Evolutionary conservation across 345 rosid genomes (phyloP).

Genomic region (Viola odorata): DNA sequence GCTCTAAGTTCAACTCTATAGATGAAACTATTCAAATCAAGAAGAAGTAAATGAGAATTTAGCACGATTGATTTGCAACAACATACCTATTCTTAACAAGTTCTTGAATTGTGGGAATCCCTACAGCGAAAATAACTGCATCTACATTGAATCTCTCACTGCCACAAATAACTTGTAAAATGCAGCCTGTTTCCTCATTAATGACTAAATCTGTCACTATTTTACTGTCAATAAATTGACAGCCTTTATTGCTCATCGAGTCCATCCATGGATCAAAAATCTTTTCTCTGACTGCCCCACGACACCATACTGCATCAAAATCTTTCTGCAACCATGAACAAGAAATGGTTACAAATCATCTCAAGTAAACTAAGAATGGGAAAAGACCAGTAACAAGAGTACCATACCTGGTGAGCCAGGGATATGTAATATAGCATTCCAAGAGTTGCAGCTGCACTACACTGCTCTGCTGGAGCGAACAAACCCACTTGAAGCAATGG

Average conservation of each 20-base stretch:
- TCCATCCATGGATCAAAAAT: constrained; percentile 53
- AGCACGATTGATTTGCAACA: constrained; percentile 1
- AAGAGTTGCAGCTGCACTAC: constrained; percentile 62
- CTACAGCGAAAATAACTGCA: constrained; percentile 52
- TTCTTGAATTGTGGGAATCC: constrained; percentile 45
- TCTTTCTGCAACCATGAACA: constrained; percentile 35
- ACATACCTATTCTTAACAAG: constrained; percentile 44
- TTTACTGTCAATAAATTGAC: constrained; percentile 31
- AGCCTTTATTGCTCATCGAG: constrained; percentile 34
- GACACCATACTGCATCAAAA: constrained; percentile 43
- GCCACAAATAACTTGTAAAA: constrained; percentile 44
- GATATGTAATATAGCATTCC: constrained; percentile 39
- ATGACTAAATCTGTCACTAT: constrained; percentile 31
- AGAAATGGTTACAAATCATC: background rate
- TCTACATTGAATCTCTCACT: constrained; percentile 32
- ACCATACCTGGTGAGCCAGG: constrained; percentile 53
- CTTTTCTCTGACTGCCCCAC: constrained; percentile 36
- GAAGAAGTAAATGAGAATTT: background rate
- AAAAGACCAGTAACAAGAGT: background rate
- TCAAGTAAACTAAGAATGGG: background rate
- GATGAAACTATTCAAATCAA: background rate
- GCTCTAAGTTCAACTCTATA: background rate
- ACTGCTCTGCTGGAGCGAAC: constrained; percentile 53
- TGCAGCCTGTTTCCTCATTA: constrained; percentile 39
- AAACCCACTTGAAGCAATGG: constrained; percentile 64